Base-by-base conservation (phyloP, 495 filamentous ascomycete species). In the Rusavskia elegans region DNA sequence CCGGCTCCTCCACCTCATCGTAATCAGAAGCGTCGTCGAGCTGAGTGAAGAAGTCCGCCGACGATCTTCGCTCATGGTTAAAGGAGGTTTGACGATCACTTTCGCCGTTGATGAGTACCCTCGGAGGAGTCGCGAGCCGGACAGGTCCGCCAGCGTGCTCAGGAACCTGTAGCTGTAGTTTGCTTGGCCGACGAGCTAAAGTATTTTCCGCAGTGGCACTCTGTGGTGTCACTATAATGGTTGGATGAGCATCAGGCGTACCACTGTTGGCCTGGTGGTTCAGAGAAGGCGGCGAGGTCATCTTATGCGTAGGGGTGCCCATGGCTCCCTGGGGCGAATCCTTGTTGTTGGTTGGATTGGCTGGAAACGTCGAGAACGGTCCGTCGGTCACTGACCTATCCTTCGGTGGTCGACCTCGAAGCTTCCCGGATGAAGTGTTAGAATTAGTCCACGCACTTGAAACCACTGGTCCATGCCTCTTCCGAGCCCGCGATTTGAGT, bases 381-480 rank as follows among this genome's bases (percentile, higher is more conserved):
- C 87, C 88, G 39, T 87, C 82, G 3, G 71, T 75, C 14, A 83
- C 72, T 16, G 77, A 78, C 19, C 86, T 79, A 63, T 84, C 87
- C 55, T 80, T 87, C 3, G 90, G 89, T 50, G 92, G 92, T 53
- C 92, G 71, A 10, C 92, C 92, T 42, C 92, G 71, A 16, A 87
- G 66, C 54, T 92, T 94, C 5, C 87, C 87, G 9, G 72, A 79
- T 2, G 79, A 68, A 21, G 79, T 72, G 29, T 76, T 75, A 5
- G 76, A 79, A 42, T 76, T 80, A 50, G 77, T 84, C 92, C 92
- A 98, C 13, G 92, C 92, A 23, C 90, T 95, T 7, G 92, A 98
- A 2, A 98, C 89, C 2, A 85, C 87, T 0, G 92, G 89, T 0
- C 90, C 90, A 62, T 95, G 88, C n/a, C 88, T 78, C 46, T 86